Evolutionary conservation across 2,329 filamentous ascomycete species (phyloP).

Genomic region (Aspergillus aculeatus): DNA sequence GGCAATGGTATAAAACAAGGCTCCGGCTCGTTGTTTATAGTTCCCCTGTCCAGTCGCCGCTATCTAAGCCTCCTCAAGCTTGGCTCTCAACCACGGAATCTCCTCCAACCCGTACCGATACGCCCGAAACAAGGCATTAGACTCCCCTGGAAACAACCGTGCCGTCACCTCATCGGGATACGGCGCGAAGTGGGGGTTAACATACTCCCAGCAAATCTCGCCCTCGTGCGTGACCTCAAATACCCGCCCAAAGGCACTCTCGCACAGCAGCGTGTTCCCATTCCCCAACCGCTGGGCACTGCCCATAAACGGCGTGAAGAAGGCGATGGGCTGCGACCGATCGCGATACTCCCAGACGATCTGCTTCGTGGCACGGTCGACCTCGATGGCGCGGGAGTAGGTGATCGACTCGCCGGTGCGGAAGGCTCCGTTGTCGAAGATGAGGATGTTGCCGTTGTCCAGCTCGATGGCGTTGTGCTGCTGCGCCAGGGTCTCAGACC

Average conservation of each 20-base stretch:
- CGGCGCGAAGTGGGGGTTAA: conserved; percentile 43
- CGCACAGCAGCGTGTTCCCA: conserved; percentile 46
- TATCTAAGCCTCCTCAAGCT: too few relatives aligned
- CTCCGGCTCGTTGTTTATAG: too few relatives aligned
- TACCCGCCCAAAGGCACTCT: conserved; percentile 46
- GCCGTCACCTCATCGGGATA: conserved; percentile 41
- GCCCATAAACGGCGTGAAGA: conserved; percentile 52
- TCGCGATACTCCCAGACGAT: conserved; percentile 49
- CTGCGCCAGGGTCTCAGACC: conserved; percentile 42
- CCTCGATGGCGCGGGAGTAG: conserved; percentile 45
- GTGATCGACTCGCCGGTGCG: conserved; percentile 41
- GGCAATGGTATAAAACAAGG: too few relatives aligned
- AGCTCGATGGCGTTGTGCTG: conserved; percentile 48
- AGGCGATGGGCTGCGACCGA: conserved; percentile 34
- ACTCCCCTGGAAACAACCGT: conserved; percentile 40
- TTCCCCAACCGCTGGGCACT: conserved; percentile 43
- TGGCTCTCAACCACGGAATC: conserved; percentile 39
- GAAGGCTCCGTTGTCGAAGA: conserved; percentile 50
- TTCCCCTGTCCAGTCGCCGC: too few relatives aligned
- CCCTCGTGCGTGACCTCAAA: conserved; percentile 47
- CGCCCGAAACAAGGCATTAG: conserved; percentile 48
- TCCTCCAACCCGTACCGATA: conserved; percentile 46
- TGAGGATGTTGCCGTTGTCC: conserved; percentile 43
- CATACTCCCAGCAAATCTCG: conserved; percentile 46
- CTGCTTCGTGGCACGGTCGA: conserved; percentile 39